Percentiles rank a stretch among this genome's conserved stretches.
Conservation (phyloP, 345 rosid genomes). For the Psidium guajava region DNA sequence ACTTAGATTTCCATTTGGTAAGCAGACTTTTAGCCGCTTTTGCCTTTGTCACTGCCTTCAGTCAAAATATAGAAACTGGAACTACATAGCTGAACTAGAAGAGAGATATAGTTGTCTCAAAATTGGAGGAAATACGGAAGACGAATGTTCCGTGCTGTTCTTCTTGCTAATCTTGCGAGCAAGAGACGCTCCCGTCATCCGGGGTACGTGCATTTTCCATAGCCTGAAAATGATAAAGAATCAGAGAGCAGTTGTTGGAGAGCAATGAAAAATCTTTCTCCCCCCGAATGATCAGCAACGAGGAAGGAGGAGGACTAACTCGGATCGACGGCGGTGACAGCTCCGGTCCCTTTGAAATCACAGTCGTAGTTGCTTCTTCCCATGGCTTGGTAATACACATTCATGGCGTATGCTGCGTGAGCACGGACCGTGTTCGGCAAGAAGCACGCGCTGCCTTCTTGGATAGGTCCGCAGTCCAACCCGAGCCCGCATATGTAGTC, state of each 20-base stretch:
- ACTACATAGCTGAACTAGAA: neutral
- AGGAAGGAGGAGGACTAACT: conserved; percentile 18
- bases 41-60: neutral
- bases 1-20: neutral
- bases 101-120: neutral
- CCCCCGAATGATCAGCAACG: neutral
- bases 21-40: neutral
- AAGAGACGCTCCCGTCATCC: neutral
- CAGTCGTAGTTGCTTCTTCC: conserved; percentile 42
- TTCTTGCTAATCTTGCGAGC: neutral
- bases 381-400: conserved; percentile 45
- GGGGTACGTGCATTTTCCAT: conserved; percentile 40
- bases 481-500: conserved; percentile 62
- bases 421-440: conserved; percentile 52
- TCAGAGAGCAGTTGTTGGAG: neutral
- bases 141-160: neutral
- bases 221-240: conserved; percentile 19
- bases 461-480: conserved; percentile 43
- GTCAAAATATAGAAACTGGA: neutral
- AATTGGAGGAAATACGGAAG: neutral
- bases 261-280: neutral
- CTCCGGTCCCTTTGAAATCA: conserved; percentile 48
- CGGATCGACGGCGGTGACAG: conserved; percentile 31
- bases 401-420: conserved; percentile 68
- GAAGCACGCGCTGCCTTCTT: conserved; percentile 37